A percentile compares a stretch with the other conserved stretches of the same genome.
Evolutionary conservation across 441 rosid species (phyloP).

Genomic region (Gossypium davidsonii): DNA sequence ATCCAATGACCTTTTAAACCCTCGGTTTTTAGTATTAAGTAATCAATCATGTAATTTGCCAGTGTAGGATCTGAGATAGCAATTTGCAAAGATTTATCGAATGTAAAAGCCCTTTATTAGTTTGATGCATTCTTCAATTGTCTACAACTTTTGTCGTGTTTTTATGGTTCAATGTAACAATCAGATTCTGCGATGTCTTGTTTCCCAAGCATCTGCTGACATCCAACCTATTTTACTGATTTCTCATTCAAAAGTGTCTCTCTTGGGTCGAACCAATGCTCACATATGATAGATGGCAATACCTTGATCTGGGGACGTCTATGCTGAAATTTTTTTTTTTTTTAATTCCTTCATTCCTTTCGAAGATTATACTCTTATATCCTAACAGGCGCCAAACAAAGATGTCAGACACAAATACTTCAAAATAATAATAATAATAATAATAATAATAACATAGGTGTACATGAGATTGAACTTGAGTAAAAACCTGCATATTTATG

Average conservation of each 20-base stretch:
- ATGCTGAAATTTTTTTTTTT: no score
- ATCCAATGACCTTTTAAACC: constrained; percentile 4
- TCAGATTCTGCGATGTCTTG: no score
- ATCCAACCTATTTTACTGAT: no score
- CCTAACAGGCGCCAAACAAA: not conserved
- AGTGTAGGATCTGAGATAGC: not conserved
- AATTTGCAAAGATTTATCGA: not conserved
- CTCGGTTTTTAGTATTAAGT: not conserved
- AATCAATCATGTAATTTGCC: not conserved
- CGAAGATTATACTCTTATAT: not conserved
- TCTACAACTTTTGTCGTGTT: not conserved
- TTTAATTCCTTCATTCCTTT: no score
- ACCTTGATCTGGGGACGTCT: no score
- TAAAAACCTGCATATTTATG: not conserved
- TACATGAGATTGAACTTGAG: not conserved
- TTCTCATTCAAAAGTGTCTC: no score
- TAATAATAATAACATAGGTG: not conserved
- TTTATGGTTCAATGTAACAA: not conserved
- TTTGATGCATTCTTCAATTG: not conserved
- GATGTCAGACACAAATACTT: not conserved
- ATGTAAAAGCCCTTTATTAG: not conserved
- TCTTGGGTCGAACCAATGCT: no score
- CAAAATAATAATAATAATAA: not conserved
- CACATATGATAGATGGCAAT: no score
- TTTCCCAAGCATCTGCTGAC: no score